Percentiles rank a stretch among this genome's conserved stretches.
Conservation (phyloP, 306 rosid species). For the Inga leiocalycina region DNA sequence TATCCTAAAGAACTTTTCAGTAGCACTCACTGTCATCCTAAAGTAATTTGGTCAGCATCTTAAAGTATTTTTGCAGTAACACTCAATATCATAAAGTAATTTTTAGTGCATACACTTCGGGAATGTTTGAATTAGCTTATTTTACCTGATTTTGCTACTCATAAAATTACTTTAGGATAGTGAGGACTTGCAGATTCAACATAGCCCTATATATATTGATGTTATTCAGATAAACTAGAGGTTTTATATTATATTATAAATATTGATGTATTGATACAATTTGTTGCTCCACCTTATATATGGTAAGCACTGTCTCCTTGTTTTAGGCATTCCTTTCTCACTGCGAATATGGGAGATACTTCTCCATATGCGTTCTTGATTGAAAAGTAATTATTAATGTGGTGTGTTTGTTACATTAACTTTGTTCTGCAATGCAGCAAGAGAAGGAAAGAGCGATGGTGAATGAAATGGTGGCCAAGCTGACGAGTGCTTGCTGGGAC, state of each 20-base stretch:
- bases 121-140: too few relatives aligned
- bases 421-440: slow-evolving; percentile 51
- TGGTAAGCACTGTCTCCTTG: neutral
- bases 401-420: neutral
- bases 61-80: too few relatives aligned
- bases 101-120: too few relatives aligned
- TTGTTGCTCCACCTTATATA: neutral
- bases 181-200: too few relatives aligned
- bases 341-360: neutral
- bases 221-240: neutral
- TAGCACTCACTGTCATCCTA: too few relatives aligned
- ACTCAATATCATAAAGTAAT: too few relatives aligned
- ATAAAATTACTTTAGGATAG: too few relatives aligned
- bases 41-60: too few relatives aligned
- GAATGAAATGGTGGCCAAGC: slow-evolving; percentile 77
- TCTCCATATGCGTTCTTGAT: neutral
- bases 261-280: neutral
- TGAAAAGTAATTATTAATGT: neutral
- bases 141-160: too few relatives aligned
- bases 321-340: neutral
- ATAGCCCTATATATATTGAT: neutral
- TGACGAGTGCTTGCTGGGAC: slow-evolving; percentile 72
- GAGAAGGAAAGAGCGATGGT: slow-evolving; percentile 65
- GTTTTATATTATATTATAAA: too few relatives aligned
- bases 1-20: too few relatives aligned